A percentile compares a stretch with the other conserved stretches of the same genome.
Evolutionary conservation across 768 basidiomycete species (phyloP).

Genomic region (Xerocomellus chrysenteron): DNA sequence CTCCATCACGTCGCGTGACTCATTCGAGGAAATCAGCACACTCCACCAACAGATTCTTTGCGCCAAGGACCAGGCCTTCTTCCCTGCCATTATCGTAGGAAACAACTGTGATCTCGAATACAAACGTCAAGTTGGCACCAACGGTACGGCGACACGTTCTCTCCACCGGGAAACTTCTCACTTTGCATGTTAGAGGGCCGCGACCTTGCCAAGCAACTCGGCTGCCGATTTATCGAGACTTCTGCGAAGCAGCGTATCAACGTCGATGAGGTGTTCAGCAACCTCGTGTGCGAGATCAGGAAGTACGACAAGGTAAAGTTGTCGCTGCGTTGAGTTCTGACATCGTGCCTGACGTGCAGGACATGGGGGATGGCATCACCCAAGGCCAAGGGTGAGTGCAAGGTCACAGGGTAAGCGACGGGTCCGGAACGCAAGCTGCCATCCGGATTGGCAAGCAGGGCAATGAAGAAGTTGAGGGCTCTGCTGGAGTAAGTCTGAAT

Average conservation of each 20-base stretch:
- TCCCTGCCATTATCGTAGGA: slow-evolving; percentile 96
- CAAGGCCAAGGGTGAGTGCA: too few species aligned
- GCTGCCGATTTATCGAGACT: slow-evolving; percentile 93
- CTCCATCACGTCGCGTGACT: slow-evolving; percentile 94
- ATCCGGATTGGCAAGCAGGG: too few species aligned
- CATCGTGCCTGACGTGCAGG: slow-evolving; percentile 7
- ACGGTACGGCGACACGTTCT: slow-evolving; percentile 52
- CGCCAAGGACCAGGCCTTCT: slow-evolving; percentile 93
- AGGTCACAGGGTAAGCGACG: too few species aligned
- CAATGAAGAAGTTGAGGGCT: too few species aligned
- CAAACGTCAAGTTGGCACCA: slow-evolving; percentile 94
- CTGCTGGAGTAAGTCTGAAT: too few species aligned
- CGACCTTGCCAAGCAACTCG: slow-evolving; percentile 92
- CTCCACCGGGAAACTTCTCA: neutral
- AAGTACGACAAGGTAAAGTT: slow-evolving; percentile 83
- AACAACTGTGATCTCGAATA: slow-evolving; percentile 97
- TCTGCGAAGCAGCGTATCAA: slow-evolving; percentile 97
- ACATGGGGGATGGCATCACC: too few species aligned
- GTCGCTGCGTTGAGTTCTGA: neutral
- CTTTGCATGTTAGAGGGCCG: slow-evolving; percentile 89
- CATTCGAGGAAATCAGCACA: slow-evolving; percentile 94
- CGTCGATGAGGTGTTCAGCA: slow-evolving; percentile 93
- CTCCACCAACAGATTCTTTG: slow-evolving; percentile 96
- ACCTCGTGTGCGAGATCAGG: slow-evolving; percentile 90
- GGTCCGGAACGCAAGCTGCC: too few species aligned